Evolutionary conservation across 148 eudicot species (phyloP).

Genomic region (Rhododendron henanense): DNA sequence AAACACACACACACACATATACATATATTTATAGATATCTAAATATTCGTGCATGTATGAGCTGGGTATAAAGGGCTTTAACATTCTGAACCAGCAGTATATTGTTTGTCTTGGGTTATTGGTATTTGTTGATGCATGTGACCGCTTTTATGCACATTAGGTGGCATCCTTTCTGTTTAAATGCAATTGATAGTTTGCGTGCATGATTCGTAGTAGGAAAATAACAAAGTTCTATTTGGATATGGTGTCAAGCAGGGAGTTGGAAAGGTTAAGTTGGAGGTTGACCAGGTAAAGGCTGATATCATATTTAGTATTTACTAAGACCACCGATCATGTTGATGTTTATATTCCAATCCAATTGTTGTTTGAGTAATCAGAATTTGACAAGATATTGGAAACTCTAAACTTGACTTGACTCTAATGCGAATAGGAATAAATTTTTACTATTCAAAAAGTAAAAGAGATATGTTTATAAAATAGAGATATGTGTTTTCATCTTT

Average conservation of each 20-base stretch:
- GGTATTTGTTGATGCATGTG: not conserved
- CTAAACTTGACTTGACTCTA: not conserved
- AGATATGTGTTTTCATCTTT: not conserved
- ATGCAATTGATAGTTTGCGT: not conserved
- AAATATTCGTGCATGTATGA: not conserved
- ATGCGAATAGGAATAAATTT: not conserved
- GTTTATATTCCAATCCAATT: not conserved
- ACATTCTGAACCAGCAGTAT: not conserved
- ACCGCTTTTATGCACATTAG: not conserved
- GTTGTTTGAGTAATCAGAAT: not conserved
- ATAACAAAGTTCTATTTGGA: not conserved
- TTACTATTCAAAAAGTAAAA: too few relatives aligned
- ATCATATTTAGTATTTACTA: not conserved
- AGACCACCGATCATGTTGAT: not conserved
- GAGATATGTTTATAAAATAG: too few relatives aligned
- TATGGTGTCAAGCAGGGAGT: not conserved
- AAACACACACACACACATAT: not conserved
- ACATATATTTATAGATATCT: too few relatives aligned
- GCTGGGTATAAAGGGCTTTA: not conserved
- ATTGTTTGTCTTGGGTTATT: not conserved
- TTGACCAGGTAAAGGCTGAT: not conserved
- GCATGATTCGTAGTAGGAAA: not conserved
- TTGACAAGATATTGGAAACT: not conserved
- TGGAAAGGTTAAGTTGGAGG: not conserved
- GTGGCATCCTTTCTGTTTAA: not conserved